phyloP scores from a whole-genome alignment of 768 basidiomycete genomes.

The Naganishia kalamii region DNA sequence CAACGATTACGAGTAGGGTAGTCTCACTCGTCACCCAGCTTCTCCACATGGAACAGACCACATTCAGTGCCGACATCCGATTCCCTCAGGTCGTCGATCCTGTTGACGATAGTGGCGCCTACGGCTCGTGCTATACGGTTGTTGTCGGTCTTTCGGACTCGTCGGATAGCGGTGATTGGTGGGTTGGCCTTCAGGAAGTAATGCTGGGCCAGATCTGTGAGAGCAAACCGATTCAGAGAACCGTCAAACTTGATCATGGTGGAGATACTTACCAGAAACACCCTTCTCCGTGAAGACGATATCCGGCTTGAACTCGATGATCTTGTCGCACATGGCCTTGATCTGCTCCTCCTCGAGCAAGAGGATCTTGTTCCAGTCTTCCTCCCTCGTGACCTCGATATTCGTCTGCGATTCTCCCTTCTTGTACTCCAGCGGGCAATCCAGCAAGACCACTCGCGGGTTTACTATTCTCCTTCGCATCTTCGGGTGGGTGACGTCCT shows the following conservation, averaged over 20 bases:
- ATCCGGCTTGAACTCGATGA: slow-evolving; percentile 91
- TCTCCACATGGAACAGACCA: slow-evolving; percentile 93
- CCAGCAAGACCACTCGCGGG: slow-evolving; percentile 79
- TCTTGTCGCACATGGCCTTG: slow-evolving; percentile 70
- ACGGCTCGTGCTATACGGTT: slow-evolving; percentile 94
- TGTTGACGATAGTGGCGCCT: slow-evolving; percentile 94
- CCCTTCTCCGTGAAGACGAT: slow-evolving; percentile 96
- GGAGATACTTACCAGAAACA: slow-evolving; percentile 53
- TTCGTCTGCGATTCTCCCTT: slow-evolving; percentile 98
- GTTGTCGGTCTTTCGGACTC: slow-evolving; percentile 98
- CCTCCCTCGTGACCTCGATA: slow-evolving; percentile 92
- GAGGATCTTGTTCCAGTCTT: slow-evolving; percentile 85
- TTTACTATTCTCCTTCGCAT: slow-evolving; percentile 88
- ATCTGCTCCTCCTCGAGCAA: slow-evolving; percentile 97
- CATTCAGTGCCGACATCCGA: slow-evolving; percentile 85
- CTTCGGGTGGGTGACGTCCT: slow-evolving; percentile 95
- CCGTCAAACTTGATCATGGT: not conserved
- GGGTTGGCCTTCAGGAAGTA: slow-evolving; percentile 71
- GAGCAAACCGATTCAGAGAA: not conserved
- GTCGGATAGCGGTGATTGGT: slow-evolving; percentile 76
- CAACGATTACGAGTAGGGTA: not conserved
- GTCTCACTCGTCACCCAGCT: slow-evolving; percentile 83
- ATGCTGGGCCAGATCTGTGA: slow-evolving; percentile 84
- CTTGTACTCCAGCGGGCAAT: slow-evolving; percentile 97
- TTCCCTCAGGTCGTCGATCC: slow-evolving; percentile 88